Percentiles rank a stretch among this genome's conserved stretches.
Evolutionary conservation across 495 filamentous ascomycete species (phyloP).

Genomic region (Hypoxylon lenormandii): DNA sequence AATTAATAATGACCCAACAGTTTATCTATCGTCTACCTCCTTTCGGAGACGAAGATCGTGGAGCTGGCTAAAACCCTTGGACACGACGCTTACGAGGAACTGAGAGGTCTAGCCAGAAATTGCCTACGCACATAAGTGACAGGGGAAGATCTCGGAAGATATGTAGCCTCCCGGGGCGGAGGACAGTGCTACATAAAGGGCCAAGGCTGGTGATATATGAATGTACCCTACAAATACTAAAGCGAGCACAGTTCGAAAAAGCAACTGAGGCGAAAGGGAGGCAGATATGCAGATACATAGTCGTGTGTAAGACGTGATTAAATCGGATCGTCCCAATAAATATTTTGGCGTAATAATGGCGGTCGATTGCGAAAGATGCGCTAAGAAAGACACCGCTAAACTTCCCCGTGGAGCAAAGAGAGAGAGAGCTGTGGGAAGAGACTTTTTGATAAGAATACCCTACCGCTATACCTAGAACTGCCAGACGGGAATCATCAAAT

Average conservation of each 20-base stretch:
- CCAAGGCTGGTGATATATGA: conserved; percentile 25
- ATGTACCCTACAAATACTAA: conserved; percentile 2
- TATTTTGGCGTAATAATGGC: conserved; percentile 41
- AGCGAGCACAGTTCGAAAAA: conserved; percentile 10
- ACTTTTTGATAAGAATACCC: conserved; percentile 48
- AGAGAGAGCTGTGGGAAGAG: too few species aligned
- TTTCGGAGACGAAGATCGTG: conserved; percentile 43
- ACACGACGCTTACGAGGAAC: conserved; percentile 26
- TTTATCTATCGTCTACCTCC: conserved; percentile 7
- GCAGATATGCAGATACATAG: neutral
- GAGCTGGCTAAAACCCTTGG: conserved; percentile 36
- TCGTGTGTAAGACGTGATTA: conserved; percentile 22
- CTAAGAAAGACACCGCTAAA: conserved; percentile 43
- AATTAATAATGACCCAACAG: conserved; percentile 18
- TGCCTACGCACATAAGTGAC: conserved; percentile 3
- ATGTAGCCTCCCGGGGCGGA: neutral
- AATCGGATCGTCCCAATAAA: conserved; percentile 28
- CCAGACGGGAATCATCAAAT: conserved; percentile 21
- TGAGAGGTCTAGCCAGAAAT: conserved; percentile 9
- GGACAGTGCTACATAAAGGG: conserved; percentile 10
- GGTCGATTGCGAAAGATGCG: conserved; percentile 42
- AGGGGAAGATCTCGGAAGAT: conserved; percentile 4
- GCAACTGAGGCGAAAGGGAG: neutral
- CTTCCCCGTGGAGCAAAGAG: conserved; percentile 36
- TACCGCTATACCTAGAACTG: conserved; percentile 17